A percentile compares a stretch with the other conserved stretches of the same genome.
Conservation (phyloP, 1,139 yeast species). For the Cylindricascospora bacillispora region DNA sequence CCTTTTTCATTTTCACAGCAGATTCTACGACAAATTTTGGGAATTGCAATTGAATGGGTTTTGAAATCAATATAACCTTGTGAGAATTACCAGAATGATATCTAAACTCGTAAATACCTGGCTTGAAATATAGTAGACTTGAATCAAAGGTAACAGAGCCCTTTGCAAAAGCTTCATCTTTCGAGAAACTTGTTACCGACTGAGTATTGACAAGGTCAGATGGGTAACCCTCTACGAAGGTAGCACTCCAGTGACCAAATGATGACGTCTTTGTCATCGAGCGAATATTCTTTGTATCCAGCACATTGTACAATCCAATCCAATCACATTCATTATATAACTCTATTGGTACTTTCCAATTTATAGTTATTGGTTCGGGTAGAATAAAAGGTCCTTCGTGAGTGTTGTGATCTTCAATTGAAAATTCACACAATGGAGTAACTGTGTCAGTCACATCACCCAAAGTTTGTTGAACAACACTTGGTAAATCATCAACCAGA, state of each 20-base stretch:
- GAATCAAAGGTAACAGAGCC: constrained; percentile 45
- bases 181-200: constrained; percentile 18
- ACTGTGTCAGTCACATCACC: constrained; percentile 14
- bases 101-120: constrained; percentile 66
- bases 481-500: constrained; percentile 5
- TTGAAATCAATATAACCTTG: constrained; percentile 53
- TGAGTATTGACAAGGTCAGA: constrained; percentile 10
- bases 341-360: constrained; percentile 43
- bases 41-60: constrained; percentile 54
- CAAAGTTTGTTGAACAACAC: constrained; percentile 11
- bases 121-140: constrained; percentile 48
- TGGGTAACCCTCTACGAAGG: constrained; percentile 25
- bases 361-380: constrained; percentile 38
- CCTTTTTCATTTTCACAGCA: constrained; percentile 10
- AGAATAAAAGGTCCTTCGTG: constrained; percentile 4
- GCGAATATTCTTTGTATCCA: constrained; percentile 48
- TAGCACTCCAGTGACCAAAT: constrained; percentile 57
- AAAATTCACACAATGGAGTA: constrained; percentile 20
- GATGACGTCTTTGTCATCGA: constrained; percentile 52
- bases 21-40: constrained; percentile 32
- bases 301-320: constrained; percentile 65
- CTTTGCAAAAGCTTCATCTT: constrained; percentile 22
- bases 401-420: constrained; percentile 13
- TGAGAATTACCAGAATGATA: constrained; percentile 62
- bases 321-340: constrained; percentile 42